A percentile compares a stretch with the other conserved stretches of the same genome.
These are phyloP conservation scores for Lolium rigidum DNA, from an alignment of 176 grass and related monocot genomes.

Conservation along the genomic window DNA sequence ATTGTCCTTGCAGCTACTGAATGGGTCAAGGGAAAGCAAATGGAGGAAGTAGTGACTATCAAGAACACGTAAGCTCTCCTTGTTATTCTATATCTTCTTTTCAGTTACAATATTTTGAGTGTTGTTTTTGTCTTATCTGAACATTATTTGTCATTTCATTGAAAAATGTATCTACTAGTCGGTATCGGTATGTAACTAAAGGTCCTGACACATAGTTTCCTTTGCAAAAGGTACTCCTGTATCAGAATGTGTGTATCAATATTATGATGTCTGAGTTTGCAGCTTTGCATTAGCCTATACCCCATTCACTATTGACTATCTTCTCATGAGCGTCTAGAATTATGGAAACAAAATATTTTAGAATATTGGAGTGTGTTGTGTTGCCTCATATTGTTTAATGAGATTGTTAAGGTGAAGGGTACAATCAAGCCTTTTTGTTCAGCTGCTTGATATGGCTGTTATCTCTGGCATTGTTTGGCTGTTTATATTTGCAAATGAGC, in stretches of 20 bases:
- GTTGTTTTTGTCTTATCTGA: not conserved
- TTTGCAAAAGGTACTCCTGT: not conserved
- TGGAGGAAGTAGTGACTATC: slow-evolving; percentile 90
- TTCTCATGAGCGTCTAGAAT: not conserved
- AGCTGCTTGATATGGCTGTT: not conserved
- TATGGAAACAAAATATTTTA: not conserved
- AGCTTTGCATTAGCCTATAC: not conserved
- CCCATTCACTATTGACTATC: not conserved
- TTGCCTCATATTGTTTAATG: not conserved
- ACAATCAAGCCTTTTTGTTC: not conserved
- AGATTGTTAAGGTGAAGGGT: not conserved
- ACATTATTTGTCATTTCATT: not conserved
- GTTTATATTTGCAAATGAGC: not conserved
- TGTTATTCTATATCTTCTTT: not conserved
- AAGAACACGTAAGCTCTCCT: slow-evolving; percentile 81
- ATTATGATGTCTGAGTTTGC: not conserved
- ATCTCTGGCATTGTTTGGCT: not conserved
- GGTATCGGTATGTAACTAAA: too few relatives aligned
- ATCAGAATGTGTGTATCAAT: slow-evolving; percentile 8
- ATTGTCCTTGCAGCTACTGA: slow-evolving; percentile 78
- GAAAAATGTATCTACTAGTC: not conserved
- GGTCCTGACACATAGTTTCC: not conserved
- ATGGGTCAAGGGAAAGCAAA: slow-evolving; percentile 97
- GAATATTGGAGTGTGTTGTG: not conserved
- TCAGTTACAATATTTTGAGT: not conserved